Conservation (phyloP, 352 stramenopile genomes). For the Pythium guiyangense region DNA sequence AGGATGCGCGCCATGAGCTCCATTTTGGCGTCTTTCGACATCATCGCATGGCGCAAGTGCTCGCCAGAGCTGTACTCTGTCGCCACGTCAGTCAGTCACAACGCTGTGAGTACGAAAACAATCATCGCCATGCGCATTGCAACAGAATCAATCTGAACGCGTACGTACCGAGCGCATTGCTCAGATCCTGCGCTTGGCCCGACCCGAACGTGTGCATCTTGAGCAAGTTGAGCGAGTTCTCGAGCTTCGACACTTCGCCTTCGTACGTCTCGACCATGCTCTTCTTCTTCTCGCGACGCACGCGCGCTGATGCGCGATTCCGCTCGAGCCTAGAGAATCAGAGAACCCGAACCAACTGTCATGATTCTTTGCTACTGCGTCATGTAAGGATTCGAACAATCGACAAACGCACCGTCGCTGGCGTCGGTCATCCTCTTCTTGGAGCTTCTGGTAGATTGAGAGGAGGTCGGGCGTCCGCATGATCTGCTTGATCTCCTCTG, state of each 20-base stretch:
- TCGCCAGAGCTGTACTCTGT: slow-evolving; percentile 76
- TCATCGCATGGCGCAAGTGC: slow-evolving; percentile 70
- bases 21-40: slow-evolving; percentile 85
- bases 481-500: slow-evolving; percentile 86
- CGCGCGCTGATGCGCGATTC: slow-evolving; percentile 73
- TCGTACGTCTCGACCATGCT: slow-evolving; percentile 87
- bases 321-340: slow-evolving; percentile 40
- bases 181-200: slow-evolving; percentile 58
- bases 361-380: neutral
- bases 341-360: neutral
- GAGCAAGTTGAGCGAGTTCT: slow-evolving; percentile 77
- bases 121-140: neutral
- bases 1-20: slow-evolving; percentile 77
- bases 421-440: slow-evolving; percentile 79
- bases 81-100: neutral
- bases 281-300: slow-evolving; percentile 87
- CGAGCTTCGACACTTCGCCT: slow-evolving; percentile 81
- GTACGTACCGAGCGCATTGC: slow-evolving; percentile 66
- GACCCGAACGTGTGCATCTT: slow-evolving; percentile 71
- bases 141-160: slow-evolving; percentile 3
- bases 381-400: neutral
- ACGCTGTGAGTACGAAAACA: neutral
- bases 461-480: slow-evolving; percentile 80
- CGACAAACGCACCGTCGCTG: slow-evolving; percentile 35
- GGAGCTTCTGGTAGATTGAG: slow-evolving; percentile 87